Conservation (phyloP, 257 asterid genomes). For the Knoxia roxburghii region DNA sequence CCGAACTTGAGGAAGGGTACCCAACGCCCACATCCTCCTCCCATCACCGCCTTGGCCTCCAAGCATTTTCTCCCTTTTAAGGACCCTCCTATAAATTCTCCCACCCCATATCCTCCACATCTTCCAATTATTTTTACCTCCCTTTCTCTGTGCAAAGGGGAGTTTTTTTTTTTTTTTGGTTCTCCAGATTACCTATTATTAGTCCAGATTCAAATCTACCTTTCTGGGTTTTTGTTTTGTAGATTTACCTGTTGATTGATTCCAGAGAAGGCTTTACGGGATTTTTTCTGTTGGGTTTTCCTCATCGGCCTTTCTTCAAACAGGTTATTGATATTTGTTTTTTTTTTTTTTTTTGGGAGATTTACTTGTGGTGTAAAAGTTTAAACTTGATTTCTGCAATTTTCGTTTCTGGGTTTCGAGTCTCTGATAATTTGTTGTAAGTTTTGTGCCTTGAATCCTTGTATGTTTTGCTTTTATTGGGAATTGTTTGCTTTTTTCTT, state of each 20-base stretch:
- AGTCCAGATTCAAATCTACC: neutral
- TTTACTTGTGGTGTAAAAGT: neutral
- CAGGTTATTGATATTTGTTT: constrained; percentile 14
- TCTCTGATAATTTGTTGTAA: neutral
- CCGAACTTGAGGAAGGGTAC: no score
- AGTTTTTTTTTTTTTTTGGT: no score
- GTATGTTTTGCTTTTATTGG: neutral
- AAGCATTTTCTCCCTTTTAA: constrained; percentile 6
- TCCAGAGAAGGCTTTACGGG: neutral
- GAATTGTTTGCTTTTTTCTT: neutral
- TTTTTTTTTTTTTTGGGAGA: neutral
- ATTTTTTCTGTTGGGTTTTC: neutral
- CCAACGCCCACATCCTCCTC: no score
- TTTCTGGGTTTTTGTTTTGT: neutral
- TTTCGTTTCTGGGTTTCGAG: constrained; percentile 7
- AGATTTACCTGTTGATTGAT: neutral
- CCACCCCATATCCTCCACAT: neutral
- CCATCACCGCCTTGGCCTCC: constrained; percentile 25
- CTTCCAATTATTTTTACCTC: neutral
- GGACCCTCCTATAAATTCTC: constrained; percentile 1
- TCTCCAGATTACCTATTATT: no score
- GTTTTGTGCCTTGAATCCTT: neutral
- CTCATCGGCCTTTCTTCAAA: neutral
- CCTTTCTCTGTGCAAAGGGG: neutral
- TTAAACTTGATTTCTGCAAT: neutral